A percentile compares a stretch with the other conserved stretches of the same genome.
Evolutionary conservation across 495 filamentous ascomycete genomes (phyloP).

Genomic region (Rostrohypoxylon terebratum): DNA sequence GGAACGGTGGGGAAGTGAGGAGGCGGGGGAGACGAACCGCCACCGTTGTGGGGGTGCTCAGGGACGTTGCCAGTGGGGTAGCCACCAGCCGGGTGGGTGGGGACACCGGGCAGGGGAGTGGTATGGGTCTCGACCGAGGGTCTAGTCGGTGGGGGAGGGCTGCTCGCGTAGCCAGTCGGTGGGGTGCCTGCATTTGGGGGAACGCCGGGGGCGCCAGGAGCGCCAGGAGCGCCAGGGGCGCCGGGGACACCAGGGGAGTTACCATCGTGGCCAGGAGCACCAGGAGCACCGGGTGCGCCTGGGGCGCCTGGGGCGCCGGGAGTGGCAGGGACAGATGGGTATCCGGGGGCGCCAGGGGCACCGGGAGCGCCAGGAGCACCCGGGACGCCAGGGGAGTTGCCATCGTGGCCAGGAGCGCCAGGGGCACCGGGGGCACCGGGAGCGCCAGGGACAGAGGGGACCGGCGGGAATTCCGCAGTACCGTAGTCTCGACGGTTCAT

Average conservation of each 20-base stretch:
- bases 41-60: not conserved
- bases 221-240: not conserved
- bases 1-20: conserved; percentile 7
- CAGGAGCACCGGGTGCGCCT: not conserved
- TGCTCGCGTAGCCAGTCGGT: conserved; percentile 19
- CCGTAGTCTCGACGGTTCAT: conserved; percentile 9
- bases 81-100: not conserved
- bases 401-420: not conserved
- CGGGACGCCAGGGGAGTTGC: not conserved
- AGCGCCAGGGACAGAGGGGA: not conserved
- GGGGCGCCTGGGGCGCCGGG: not conserved
- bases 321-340: not conserved
- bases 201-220: not conserved
- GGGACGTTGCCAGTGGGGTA: conserved; percentile 1
- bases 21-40: not conserved
- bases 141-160: conserved; percentile 19
- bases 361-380: not conserved
- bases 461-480: not conserved
- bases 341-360: not conserved
- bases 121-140: conserved; percentile 17
- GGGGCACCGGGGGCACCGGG: no score
- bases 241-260: not conserved
- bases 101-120: not conserved
- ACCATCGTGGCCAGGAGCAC: not conserved
- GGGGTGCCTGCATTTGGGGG: conserved; percentile 21